Base-by-base conservation (phyloP, 306 rosid species). In the Aeschynomene evenia region DNA sequence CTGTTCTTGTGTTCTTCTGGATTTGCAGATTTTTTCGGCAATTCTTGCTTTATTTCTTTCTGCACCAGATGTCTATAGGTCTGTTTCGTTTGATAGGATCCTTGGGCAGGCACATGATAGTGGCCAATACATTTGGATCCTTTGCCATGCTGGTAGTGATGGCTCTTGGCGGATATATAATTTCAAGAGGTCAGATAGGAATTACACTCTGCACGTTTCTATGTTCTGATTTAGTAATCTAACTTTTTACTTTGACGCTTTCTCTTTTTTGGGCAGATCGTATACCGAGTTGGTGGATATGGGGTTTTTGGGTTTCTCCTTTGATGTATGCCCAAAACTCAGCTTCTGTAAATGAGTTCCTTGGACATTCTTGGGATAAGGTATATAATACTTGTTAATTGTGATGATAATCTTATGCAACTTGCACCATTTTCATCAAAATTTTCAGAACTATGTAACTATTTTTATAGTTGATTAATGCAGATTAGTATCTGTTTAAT, bases 301-400 rank as follows among this genome's bases (percentile, higher is more conserved):
- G 99, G 99, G 99, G 99, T 66, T 95, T 82, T 84, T 95, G 96
- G 96, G 45, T 92, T 84, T 95, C 99, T 73, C 99, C 99, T 68
- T 87, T 95, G 89, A 91, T 89, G 97, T 95, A 91, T 81, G 92
- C 92, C 46, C 99, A 95, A 79, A 87, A 85, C 81, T 84, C 97
- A 55, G 99, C 93, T 61, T 87, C 99, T 71, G 96, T 84, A 37
- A 91, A 95, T 78, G 99, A 95, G 82, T 95, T 95, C 80, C 96
- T 78, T 54, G 99, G 99, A 62, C 99, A 95, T 78, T 84, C 97
- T 68, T 95, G 99, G 99, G 81, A 84, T 66, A 91, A 86, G 96
- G 99, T 91, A 83, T 91, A 83, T 75, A 15, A 9, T 55, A 48
- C 66, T 37, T 42, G 31, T 45, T 5, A 40, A 20, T 61, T 40